phyloP scores from a whole-genome alignment of 2,329 filamentous ascomycete genomes.

The Curvularia lunata region DNA sequence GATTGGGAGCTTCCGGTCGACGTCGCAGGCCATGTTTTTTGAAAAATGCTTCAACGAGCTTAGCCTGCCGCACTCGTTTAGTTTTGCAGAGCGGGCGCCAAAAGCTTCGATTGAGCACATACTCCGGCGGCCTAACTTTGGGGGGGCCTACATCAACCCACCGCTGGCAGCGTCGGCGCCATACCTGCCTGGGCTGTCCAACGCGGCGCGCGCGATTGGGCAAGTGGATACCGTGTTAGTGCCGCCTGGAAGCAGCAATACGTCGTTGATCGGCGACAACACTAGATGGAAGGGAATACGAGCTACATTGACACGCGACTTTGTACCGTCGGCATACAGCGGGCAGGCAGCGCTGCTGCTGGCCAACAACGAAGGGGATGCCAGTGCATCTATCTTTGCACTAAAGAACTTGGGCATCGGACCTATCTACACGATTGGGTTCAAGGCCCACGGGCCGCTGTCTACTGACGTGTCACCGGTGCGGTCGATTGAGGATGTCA shows the following conservation, averaged over 20 bases:
- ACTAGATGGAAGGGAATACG: constrained; percentile 86
- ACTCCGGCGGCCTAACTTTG: constrained; percentile 76
- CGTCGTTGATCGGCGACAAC: constrained; percentile 74
- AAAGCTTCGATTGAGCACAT: constrained; percentile 73
- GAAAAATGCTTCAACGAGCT: constrained; percentile 70
- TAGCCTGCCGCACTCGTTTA: constrained; percentile 83
- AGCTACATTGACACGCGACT: constrained; percentile 78
- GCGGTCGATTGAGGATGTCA: constrained; percentile 77
- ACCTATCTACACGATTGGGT: constrained; percentile 84
- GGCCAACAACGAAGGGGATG: constrained; percentile 74
- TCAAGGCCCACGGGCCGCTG: constrained; percentile 66
- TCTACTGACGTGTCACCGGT: constrained; percentile 69
- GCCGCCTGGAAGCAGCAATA: constrained; percentile 51
- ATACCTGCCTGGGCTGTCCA: constrained; percentile 71
- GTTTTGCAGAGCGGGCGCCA: constrained; percentile 73
- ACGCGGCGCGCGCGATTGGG: constrained; percentile 78
- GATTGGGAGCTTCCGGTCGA: constrained; percentile 75
- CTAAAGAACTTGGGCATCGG: constrained; percentile 76
- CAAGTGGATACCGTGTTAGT: constrained; percentile 83
- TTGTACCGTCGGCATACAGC: constrained; percentile 81
- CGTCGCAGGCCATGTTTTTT: constrained; percentile 81
- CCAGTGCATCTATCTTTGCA: constrained; percentile 79
- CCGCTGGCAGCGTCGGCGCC: constrained; percentile 63
- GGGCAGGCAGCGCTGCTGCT: constrained; percentile 77
- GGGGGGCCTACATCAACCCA: constrained; percentile 81